Conservation (phyloP, 345 rosid genomes). For the Euclidium syriacum region DNA sequence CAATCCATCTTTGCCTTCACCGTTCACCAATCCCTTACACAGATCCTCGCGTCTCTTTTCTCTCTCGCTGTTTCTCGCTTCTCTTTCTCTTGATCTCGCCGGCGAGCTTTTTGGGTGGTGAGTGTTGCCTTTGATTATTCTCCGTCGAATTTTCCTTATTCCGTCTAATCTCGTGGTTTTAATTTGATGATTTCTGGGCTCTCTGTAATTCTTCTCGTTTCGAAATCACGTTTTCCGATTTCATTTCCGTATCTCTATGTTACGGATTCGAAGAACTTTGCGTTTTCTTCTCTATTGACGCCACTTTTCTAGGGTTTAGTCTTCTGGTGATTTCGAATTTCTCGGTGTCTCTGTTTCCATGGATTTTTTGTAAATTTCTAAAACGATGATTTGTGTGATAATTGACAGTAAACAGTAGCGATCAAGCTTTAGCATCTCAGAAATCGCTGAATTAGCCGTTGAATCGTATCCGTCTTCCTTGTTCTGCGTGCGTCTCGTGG, state of each 20-base stretch:
- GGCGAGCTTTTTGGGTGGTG: constrained; percentile 29
- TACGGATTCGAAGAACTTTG: neutral
- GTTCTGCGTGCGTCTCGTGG: neutral
- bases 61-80: neutral
- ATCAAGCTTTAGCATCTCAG: constrained; percentile 11
- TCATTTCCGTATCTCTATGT: neutral
- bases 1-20: constrained; percentile 5
- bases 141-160: neutral
- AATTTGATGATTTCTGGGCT: neutral
- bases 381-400: neutral
- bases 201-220: neutral
- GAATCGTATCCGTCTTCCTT: neutral
- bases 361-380: neutral
- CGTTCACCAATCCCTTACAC: constrained; percentile 24
- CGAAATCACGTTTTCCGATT: neutral
- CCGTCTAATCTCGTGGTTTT: neutral
- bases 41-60: neutral
- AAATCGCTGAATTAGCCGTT: constrained; percentile 2
- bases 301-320: constrained; percentile 15
- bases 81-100: constrained; percentile 17
- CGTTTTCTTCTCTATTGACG: neutral
- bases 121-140: constrained; percentile 10
- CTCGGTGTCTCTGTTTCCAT: neutral
- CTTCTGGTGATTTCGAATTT: too few relatives aligned
- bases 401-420: constrained; percentile 21